A percentile compares a stretch with the other conserved stretches of the same genome.
phyloP scores from a whole-genome alignment of 352 stramenopile genomes.

The Phytophthora megakarya region DNA sequence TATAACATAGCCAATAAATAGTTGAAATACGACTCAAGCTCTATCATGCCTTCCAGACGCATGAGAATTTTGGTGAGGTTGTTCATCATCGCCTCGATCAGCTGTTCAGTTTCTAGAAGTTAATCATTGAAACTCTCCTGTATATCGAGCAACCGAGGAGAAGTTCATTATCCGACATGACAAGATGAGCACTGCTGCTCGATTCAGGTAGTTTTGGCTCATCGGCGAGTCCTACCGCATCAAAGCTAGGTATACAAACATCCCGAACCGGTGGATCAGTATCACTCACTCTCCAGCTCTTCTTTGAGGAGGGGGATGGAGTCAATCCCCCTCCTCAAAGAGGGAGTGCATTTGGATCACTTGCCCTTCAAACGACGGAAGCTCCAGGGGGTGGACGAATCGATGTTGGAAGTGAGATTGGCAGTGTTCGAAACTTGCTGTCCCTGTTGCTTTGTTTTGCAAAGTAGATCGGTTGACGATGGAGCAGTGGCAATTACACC shows the following conservation, averaged over 20 bases:
- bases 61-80: constrained; percentile 74
- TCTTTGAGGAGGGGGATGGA: background rate
- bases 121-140: constrained; percentile 64
- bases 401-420: background rate
- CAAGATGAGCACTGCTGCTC: constrained; percentile 12
- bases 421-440: constrained; percentile 13
- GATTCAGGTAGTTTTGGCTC: constrained; percentile 2
- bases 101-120: constrained; percentile 63
- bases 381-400: background rate
- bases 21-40: constrained; percentile 35
- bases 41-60: constrained; percentile 62
- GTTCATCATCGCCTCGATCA: constrained; percentile 71
- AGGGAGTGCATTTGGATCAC: background rate
- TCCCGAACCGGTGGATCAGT: too few relatives aligned
- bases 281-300: too few relatives aligned
- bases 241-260: constrained; percentile 14
- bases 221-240: constrained; percentile 5
- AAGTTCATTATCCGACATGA: constrained; percentile 51
- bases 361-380: background rate
- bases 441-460: constrained; percentile 27
- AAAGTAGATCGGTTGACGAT: constrained; percentile 25
- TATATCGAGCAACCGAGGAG: constrained; percentile 58
- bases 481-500: constrained; percentile 1
- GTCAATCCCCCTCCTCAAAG: too few relatives aligned
- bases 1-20: constrained; percentile 21